Evolutionary conservation across 1,139 yeast species (phyloP), one percentile per base, ranked within the genome.

Genomic region (Candida glucosophila): DNA sequence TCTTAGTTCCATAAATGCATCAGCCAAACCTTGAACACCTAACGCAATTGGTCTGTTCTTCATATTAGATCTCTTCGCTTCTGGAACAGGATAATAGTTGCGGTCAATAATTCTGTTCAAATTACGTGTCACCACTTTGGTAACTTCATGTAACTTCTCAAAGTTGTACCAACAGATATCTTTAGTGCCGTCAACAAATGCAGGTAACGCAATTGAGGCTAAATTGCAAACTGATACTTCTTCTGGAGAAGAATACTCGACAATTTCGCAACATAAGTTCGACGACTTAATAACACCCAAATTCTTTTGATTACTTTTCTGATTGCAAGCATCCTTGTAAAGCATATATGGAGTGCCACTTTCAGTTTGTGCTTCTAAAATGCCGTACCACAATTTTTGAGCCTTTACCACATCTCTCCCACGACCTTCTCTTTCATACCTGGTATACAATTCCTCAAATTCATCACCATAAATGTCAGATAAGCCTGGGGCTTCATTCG

Each of bases 11-110:
- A 71, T 66, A 44, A 72, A 72, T 4, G 71, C 54, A 47, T 72
- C 78, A 20, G 77, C 77, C 34, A 72, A 60, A 43, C 78, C 78
- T 54, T 71, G 78, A 24, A 72, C 77, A 48, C 78, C 78, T 30
- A 72, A 55, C 22, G 77, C 78, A 49, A 72, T 66, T 20, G 78
- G 78, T 50, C 78, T 63, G 40, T 72, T 64, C 47, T 66, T 67
- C 62, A 61, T 54, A 44, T 72, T 72, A 12, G 77, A 70, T 22
- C 39, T 52, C 39, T 47, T 58, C 19, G 77, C 75, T 43, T 63
- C 69, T 25, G 61, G 65, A 37, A 70, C 71, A 23, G 78, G 78
- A 40, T 72, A 72, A 39, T 47, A 62, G 43, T 70, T 69, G 44
- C 72, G 62, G 44, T 72, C 77, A 30, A 72, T 72, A 36, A 71